Conservation (phyloP, 352 stramenopile genomes). For the Globisporangium parvum region DNA sequence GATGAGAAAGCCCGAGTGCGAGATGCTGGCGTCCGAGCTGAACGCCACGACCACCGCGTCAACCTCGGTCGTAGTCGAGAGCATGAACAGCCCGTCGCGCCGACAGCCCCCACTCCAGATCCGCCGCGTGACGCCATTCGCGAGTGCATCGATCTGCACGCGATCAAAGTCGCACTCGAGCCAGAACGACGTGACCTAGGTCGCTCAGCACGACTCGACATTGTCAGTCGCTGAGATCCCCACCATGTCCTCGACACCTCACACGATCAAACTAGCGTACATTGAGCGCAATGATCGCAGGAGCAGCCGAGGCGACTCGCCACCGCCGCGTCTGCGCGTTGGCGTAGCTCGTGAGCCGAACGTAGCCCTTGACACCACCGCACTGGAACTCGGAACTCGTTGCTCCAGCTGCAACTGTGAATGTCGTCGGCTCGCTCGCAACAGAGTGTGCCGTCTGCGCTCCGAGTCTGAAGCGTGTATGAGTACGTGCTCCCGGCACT, state of each 20-base stretch:
- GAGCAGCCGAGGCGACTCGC: constrained; percentile 24
- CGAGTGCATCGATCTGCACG: constrained; percentile 21
- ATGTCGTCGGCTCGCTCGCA: constrained; percentile 27
- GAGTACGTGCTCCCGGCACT: constrained; percentile 26
- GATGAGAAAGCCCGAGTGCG: constrained; percentile 36
- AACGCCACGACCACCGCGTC: constrained; percentile 34
- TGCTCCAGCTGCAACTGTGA: constrained; percentile 6
- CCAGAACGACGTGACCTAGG: constrained; percentile 36
- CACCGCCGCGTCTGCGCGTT: constrained; percentile 31
- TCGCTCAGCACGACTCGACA: neutral
- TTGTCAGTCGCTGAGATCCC: too few relatives aligned
- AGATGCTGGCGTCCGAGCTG: constrained; percentile 32
- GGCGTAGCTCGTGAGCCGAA: constrained; percentile 32
- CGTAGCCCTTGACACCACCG: constrained; percentile 20
- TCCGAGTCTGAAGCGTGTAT: constrained; percentile 28
- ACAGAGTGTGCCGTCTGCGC: constrained; percentile 14
- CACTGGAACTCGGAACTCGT: constrained; percentile 23
- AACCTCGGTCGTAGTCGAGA: constrained; percentile 23
- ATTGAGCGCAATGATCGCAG: constrained; percentile 26
- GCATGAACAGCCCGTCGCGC: constrained; percentile 30
- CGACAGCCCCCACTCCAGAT: constrained; percentile 52
- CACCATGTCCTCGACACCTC: too few relatives aligned
- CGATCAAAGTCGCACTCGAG: constrained; percentile 57
- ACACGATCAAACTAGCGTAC: constrained; percentile 12
- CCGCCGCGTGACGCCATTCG: constrained; percentile 5